Evolutionary conservation across 257 asterid species (phyloP).

Genomic region (Lithospermum erythrorhizon): DNA sequence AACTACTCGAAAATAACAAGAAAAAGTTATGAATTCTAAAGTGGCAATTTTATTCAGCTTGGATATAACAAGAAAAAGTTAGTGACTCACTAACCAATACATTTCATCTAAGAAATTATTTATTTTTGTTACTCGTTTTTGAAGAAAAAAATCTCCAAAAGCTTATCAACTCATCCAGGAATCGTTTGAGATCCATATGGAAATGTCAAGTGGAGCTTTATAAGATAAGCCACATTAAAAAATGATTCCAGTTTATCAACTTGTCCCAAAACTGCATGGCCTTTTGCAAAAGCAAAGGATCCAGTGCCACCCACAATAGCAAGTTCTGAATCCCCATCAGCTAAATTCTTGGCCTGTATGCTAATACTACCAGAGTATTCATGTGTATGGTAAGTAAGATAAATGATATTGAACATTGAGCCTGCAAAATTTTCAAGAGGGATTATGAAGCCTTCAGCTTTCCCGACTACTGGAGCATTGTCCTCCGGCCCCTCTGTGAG

Average conservation of each 20-base stretch:
- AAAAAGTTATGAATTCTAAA: too few relatives aligned
- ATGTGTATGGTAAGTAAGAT: conserved; percentile 45
- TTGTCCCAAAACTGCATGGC: conserved; percentile 53
- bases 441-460: conserved; percentile 66
- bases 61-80: not conserved
- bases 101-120: not conserved
- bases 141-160: not conserved
- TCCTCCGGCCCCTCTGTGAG: conserved; percentile 59
- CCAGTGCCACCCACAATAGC: conserved; percentile 85
- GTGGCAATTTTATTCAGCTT: not conserved
- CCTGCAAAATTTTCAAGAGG: conserved; percentile 58
- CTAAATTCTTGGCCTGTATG: conserved; percentile 45
- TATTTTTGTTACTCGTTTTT: not conserved
- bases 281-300: conserved; percentile 75
- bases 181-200: conserved; percentile 37
- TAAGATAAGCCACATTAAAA: conserved; percentile 37
- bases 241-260: conserved; percentile 16
- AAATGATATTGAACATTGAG: conserved; percentile 61
- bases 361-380: conserved; percentile 56
- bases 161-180: conserved; percentile 19
- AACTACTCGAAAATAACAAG: too few relatives aligned
- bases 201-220: conserved; percentile 54
- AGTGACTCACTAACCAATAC: not conserved
- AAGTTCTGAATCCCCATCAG: conserved; percentile 33
- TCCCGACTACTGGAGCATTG: conserved; percentile 59